Evolutionary conservation across 2,329 filamentous ascomycete genomes (phyloP), one percentile per base, ranked within the genome.

Genomic region (Epicoccum sorghinum): DNA sequence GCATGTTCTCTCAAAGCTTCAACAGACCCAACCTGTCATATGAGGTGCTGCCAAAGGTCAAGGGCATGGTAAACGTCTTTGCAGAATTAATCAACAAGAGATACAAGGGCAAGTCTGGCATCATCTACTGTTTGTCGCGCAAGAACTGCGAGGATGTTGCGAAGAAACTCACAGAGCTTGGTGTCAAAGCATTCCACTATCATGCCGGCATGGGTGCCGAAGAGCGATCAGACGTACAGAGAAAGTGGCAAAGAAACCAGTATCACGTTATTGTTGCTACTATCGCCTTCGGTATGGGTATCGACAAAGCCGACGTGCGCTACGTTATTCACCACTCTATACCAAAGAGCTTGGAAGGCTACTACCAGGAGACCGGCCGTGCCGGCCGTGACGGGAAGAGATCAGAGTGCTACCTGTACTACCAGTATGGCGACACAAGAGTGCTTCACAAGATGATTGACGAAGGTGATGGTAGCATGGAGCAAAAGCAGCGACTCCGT

Each of bases 281-380:
- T 0, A 98, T 99, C 73, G 95, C 95, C 23, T 99, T 99, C 71
- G 95, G 95, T 6, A 99, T 99, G 95, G 95, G 95, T n/a, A 99
- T 99, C 61, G 95, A 99, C 79, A 99, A 99, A 74, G 86, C 93
- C 0, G 89, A 99, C 71, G 95, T 99, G 42, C 89, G 95, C 25
- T 99, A 96, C 71, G 95, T 99, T 30, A 91, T 99, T 36, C 96
- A 99, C 70, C 89, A 96, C 67, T 90, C 87, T 38, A 82, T 99
- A 5, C 95, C 95, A 1, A 98, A 99, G 75, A 97, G 91, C 66
- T 79, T 99, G 48, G 95, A 99, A 76, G 95, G 95, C 0, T 99
- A 99, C 74, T 99, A 99, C 69, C 95, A 99, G 72, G 95, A 99
- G 74, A 99, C 95, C 39, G 95, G 95, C 1, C 89, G 95, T 65